These are phyloP conservation scores for Exophiala sp. DNA, from an alignment of 2,329 filamentous ascomycete species.

Conservation along the genomic window DNA sequence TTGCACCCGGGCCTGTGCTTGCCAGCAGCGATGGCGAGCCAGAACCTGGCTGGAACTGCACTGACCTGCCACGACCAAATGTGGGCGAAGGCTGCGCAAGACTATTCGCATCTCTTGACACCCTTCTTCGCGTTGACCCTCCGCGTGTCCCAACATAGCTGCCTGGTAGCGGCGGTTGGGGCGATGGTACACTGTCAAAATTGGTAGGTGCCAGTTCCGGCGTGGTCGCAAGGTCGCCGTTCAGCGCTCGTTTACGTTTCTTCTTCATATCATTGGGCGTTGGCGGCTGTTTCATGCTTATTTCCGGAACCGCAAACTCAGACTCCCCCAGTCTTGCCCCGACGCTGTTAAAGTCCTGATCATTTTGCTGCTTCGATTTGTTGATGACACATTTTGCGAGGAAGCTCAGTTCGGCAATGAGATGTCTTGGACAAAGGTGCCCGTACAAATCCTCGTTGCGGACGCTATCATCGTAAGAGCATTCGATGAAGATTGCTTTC, in stretches of 20 bases:
- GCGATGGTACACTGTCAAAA: constrained; percentile 13
- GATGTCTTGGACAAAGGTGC: constrained; percentile 77
- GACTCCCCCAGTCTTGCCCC: not conserved
- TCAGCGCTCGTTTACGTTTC: constrained; percentile 42
- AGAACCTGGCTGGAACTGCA: constrained; percentile 15
- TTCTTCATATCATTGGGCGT: constrained; percentile 20
- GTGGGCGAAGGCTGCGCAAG: constrained; percentile 1
- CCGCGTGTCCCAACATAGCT: constrained; percentile 20
- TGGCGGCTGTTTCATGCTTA: constrained; percentile 23
- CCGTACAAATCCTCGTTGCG: constrained; percentile 77
- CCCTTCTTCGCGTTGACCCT: constrained; percentile 11
- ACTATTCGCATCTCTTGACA: constrained; percentile 4
- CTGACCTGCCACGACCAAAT: constrained; percentile 6
- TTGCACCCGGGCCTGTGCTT: not conserved
- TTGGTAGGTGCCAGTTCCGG: constrained; percentile 13
- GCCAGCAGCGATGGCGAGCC: not conserved
- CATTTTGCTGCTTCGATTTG: constrained; percentile 40
- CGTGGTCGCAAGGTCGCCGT: constrained; percentile 22
- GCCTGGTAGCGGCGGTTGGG: constrained; percentile 3
- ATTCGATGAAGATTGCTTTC: constrained; percentile 87
- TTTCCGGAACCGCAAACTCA: constrained; percentile 1
- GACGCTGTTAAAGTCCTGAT: not conserved
- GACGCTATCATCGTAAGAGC: constrained; percentile 82
- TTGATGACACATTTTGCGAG: constrained; percentile 65
- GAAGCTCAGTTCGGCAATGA: constrained; percentile 71